Conservation (phyloP, 495 filamentous ascomycete species). For the Tirmania nivea region DNA sequence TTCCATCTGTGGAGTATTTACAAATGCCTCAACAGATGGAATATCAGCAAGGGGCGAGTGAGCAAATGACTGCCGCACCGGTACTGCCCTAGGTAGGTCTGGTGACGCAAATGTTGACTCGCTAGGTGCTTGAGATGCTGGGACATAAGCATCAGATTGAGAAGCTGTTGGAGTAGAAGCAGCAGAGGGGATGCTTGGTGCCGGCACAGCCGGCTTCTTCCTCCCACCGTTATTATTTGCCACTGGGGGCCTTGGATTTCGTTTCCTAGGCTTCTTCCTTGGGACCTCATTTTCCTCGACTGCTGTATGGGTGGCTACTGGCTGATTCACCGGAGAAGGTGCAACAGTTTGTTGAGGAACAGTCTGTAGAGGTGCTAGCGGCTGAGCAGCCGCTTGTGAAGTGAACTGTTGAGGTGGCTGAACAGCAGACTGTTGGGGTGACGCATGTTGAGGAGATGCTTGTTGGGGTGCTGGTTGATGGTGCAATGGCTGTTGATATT, state of each 20-base stretch:
- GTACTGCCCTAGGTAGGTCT: neutral
- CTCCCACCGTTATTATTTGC: conserved; percentile 13
- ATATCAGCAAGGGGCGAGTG: neutral
- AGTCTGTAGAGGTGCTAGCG: conserved; percentile 2
- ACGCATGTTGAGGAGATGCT: neutral
- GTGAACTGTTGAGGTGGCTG: neutral
- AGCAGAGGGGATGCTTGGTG: conserved; percentile 6
- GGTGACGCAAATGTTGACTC: neutral
- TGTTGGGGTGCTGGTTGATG: neutral
- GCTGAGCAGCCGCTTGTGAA: neutral
- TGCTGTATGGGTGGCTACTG: neutral
- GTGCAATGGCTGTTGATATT: neutral
- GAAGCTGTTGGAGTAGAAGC: conserved; percentile 12
- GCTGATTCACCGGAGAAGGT: conserved; percentile 1
- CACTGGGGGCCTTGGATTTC: conserved; percentile 6
- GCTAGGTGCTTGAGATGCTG: neutral
- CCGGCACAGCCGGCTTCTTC: conserved; percentile 2
- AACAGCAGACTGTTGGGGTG: neutral
- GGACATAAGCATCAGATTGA: neutral
- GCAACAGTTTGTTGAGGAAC: conserved; percentile 7
- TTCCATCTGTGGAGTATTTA: neutral
- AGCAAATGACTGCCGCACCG: neutral
- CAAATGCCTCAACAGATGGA: neutral
- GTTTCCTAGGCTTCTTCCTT: conserved; percentile 15
- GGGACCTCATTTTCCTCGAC: conserved; percentile 11